Base-by-base conservation (phyloP, 495 filamentous ascomycete genomes). In the Rusavskia elegans region DNA sequence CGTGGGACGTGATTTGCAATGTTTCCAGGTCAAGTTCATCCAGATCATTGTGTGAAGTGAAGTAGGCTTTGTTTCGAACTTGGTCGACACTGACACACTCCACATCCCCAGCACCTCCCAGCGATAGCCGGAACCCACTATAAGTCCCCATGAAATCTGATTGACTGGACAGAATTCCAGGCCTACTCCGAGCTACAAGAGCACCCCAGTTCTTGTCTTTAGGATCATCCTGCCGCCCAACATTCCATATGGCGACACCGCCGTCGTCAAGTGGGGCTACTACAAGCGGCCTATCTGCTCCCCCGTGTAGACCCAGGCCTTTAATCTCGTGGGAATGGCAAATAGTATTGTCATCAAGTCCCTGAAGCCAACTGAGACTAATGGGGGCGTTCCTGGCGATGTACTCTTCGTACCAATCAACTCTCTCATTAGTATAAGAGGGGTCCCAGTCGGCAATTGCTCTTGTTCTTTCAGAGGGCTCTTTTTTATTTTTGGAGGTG, bases 351-450 rank as follows among this genome's bases (percentile, higher is more conserved):
- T 57, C 62, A 1, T 64, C 57, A 16, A 78, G 77, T 48, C 79
- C 72, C 57, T 86, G 77, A 45, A 90, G 69, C 88, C 88, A 95
- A 57, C 73, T 83, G 29, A 85, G 66, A 6, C 72, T 75, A 29
- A 88, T 74, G 0, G 85, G 82, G 0, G 77, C 87, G 68, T 92
- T 76, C 21, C 88, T 74, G 25, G 87, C 85, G 55, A 90, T 83
- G 63, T 85, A 95, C 65, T 95, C 89, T 48, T 82, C 78, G 57
- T 93, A 95, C 81, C 86, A 95, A 48, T 85, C 77, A 14, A 85
- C 70, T 37, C 68, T 68, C 62, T 86, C 82, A 13, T 68, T 66
- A 14, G 82, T 79, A 53, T 83, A 83, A 5, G 77, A 77, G 2
- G 86, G 85, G 55, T 95, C 87, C 88, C 88, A 94, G 55, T 83